Percentiles rank a stretch among this genome's conserved stretches.
Conservation (phyloP, 352 stramenopile species). For the Pythium brachiatum region DNA sequence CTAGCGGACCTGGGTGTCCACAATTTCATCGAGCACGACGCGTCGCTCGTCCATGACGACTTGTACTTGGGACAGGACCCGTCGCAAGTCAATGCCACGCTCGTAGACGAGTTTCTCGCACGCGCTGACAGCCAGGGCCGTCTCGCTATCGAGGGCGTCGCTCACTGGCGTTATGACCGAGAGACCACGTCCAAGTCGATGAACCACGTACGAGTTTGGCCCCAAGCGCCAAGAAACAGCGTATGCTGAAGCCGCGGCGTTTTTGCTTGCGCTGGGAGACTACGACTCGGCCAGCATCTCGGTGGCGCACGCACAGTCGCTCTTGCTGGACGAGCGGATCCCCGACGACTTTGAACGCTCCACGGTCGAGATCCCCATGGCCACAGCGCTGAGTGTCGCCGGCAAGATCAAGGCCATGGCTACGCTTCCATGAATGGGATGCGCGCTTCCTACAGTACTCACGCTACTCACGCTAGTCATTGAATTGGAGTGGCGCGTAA, state of each 20-base stretch:
- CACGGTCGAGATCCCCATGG: constrained; percentile 31
- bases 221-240: constrained; percentile 32
- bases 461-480: constrained; percentile 13
- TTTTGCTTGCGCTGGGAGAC: constrained; percentile 52
- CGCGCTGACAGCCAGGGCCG: constrained; percentile 23
- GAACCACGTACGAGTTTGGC: constrained; percentile 43
- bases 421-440: constrained; percentile 19
- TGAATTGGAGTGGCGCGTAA: too few relatives aligned
- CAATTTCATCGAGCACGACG: constrained; percentile 70
- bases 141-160: constrained; percentile 38
- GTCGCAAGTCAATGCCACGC: constrained; percentile 38
- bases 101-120: constrained; percentile 38
- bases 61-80: constrained; percentile 41
- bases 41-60: constrained; percentile 67
- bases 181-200: constrained; percentile 36
- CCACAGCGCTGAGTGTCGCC: constrained; percentile 31
- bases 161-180: constrained; percentile 44
- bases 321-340: constrained; percentile 52
- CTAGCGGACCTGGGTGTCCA: constrained; percentile 54
- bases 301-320: constrained; percentile 35
- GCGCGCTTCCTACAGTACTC: too few relatives aligned
- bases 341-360: constrained; percentile 40
- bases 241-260: constrained; percentile 45
- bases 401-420: constrained; percentile 41
- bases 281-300: constrained; percentile 36